A percentile compares a stretch with the other conserved stretches of the same genome.
Conservation (phyloP, 768 basidiomycete species). For the Kwoniella dejecticola region DNA sequence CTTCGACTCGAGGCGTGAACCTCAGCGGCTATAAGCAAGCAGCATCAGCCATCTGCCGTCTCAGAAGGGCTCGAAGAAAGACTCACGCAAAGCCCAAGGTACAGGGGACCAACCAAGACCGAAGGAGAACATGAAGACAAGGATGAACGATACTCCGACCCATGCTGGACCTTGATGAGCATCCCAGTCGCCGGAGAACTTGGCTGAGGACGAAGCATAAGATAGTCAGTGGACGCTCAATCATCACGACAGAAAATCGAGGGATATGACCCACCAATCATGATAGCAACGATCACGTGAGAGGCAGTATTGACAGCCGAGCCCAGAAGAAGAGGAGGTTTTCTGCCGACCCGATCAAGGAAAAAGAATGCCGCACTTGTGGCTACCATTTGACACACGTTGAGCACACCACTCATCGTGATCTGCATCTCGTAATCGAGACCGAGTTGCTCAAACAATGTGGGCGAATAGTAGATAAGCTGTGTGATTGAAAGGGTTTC, state of each 20-base stretch:
- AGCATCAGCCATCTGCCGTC: background rate
- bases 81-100: conserved; percentile 72
- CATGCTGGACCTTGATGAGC: background rate
- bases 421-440: conserved; percentile 61
- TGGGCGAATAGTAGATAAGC: conserved; percentile 69
- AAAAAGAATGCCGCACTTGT: background rate
- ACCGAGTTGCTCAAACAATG: conserved; percentile 67
- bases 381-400: conserved; percentile 24
- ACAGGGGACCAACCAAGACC: conserved; percentile 49
- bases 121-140: conserved; percentile 9
- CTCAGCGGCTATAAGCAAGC: conserved; percentile 61
- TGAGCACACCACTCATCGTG: conserved; percentile 69
- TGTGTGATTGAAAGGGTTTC: conserved; percentile 1
- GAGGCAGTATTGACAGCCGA: background rate
- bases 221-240: no score
- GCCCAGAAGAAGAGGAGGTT: background rate
- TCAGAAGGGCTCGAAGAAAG: background rate
- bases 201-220: no score
- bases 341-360: conserved; percentile 1
- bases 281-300: conserved; percentile 2
- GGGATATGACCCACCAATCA: conserved; percentile 1
- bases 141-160: conserved; percentile 10
- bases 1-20: conserved; percentile 77
- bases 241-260: no score
- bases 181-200: conserved; percentile 5